Percentiles rank a stretch among this genome's conserved stretches.
phyloP scores from a whole-genome alignment of 1,139 yeast species.

The Yamadazyma sp. region DNA sequence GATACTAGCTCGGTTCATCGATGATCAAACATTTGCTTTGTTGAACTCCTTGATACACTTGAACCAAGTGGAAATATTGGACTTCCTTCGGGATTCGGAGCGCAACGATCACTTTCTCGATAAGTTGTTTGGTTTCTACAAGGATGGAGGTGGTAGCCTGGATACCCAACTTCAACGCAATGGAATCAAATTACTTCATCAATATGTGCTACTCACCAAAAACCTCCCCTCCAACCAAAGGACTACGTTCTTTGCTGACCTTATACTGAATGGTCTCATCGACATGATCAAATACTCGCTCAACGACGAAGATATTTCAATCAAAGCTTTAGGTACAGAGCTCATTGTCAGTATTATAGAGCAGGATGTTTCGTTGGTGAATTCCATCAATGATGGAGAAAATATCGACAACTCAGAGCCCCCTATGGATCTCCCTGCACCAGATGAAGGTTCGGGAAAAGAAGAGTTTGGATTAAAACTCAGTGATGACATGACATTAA shows the following conservation, averaged over 20 bases:
- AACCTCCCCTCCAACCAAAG: constrained; percentile 64
- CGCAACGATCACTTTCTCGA: constrained; percentile 37
- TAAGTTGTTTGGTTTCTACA: constrained; percentile 59
- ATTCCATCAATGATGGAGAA: constrained; percentile 37
- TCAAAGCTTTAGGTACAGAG: constrained; percentile 78
- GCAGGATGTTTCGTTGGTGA: constrained; percentile 73
- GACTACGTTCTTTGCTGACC: constrained; percentile 60
- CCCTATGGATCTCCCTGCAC: constrained; percentile 15
- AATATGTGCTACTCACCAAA: constrained; percentile 75
- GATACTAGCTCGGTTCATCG: constrained; percentile 75
- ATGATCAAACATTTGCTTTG: constrained; percentile 72
- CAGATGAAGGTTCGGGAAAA: constrained; percentile 11
- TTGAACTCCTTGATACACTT: constrained; percentile 64
- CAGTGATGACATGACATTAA: constrained; percentile 61
- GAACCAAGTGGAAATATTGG: constrained; percentile 71
- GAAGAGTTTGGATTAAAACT: constrained; percentile 31
- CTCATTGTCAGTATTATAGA: constrained; percentile 79
- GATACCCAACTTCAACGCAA: constrained; percentile 45
- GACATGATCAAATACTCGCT: constrained; percentile 73
- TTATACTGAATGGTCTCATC: constrained; percentile 71
- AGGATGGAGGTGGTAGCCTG: constrained; percentile 13
- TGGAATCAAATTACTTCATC: constrained; percentile 79
- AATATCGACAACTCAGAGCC: constrained; percentile 38
- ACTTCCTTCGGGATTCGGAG: constrained; percentile 58
- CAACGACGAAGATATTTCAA: constrained; percentile 46